phyloP scores from a whole-genome alignment of 805 yeast genomes.

The Lipomyces mesembrius region DNA sequence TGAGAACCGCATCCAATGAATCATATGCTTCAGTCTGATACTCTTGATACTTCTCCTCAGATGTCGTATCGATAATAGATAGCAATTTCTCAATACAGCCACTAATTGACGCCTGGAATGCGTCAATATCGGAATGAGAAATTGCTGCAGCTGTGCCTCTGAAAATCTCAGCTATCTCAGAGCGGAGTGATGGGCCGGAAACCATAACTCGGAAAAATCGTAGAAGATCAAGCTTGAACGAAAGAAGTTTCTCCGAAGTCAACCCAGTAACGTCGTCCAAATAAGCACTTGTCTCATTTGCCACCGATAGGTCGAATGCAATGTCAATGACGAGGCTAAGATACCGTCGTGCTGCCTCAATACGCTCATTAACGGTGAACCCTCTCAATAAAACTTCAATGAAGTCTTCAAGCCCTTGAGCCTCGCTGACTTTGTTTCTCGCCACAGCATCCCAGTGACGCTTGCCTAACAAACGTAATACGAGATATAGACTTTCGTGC shows the following conservation, averaged over 20 bases:
- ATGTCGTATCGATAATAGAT: conserved; percentile 17
- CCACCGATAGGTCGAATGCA: conserved; percentile 18
- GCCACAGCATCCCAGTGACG: conserved; percentile 64
- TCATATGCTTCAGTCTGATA: conserved; percentile 55
- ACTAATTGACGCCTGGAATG: conserved; percentile 34
- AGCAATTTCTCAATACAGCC: conserved; percentile 40
- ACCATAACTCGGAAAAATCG: conserved; percentile 20
- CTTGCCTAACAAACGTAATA: conserved; percentile 78
- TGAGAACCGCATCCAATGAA: conserved; percentile 65
- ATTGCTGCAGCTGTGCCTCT: conserved; percentile 52
- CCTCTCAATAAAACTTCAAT: conserved; percentile 68
- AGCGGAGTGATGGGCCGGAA: conserved; percentile 1
- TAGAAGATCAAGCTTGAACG: conserved; percentile 34
- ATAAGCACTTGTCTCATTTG: conserved; percentile 5
- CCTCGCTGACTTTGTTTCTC: conserved; percentile 67
- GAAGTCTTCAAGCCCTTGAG: conserved; percentile 72
- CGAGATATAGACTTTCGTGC: conserved; percentile 65
- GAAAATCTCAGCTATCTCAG: conserved; percentile 52
- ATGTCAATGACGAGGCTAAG: conserved; percentile 54
- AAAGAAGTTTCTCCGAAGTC: conserved; percentile 27
- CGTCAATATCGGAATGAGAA: conserved; percentile 5
- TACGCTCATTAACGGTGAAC: conserved; percentile 70
- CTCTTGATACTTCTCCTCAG: conserved; percentile 41
- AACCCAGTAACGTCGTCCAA: conserved; percentile 25
- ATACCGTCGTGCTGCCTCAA: conserved; percentile 58